Evolutionary conservation across 441 rosid genomes (phyloP).

Genomic region (Euphorbia celastroides): DNA sequence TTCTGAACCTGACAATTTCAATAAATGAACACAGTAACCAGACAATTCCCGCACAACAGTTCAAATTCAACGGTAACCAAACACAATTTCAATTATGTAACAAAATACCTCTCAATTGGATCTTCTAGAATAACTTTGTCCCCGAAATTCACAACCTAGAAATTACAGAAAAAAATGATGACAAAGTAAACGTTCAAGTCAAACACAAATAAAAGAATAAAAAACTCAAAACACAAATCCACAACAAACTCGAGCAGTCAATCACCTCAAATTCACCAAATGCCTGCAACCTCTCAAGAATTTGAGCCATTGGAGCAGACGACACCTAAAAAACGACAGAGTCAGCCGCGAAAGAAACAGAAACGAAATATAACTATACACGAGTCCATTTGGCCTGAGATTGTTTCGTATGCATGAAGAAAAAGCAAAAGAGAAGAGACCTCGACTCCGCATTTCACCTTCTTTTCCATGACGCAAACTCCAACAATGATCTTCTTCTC

Average conservation of each 20-base stretch:
- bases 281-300: conserved; percentile 30
- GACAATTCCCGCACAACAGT: not conserved
- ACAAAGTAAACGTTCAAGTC: not conserved
- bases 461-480: conserved; percentile 99
- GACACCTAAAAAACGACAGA: conserved; percentile 38
- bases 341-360: conserved; percentile 3
- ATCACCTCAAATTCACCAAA: conserved; percentile 92
- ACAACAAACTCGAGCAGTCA: not conserved
- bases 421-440: conserved; percentile 31
- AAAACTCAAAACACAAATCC: not conserved
- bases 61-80: not conserved
- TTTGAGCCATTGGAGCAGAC: conserved; percentile 63
- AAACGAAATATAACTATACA: conserved; percentile 9
- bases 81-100: conserved; percentile 3
- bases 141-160: conserved; percentile 70
- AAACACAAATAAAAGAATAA: no score
- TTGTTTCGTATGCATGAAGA: conserved; percentile 4
- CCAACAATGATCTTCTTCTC: conserved; percentile 72
- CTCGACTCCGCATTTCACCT: conserved; percentile 96
- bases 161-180: not conserved
- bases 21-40: not conserved
- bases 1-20: not conserved
- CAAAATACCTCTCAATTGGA: conserved; percentile 71
- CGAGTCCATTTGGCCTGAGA: not conserved
- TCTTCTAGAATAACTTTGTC: conserved; percentile 78